Evolutionary conservation across 768 basidiomycete genomes (phyloP).

Genomic region (Pleurotus tuoliensis): DNA sequence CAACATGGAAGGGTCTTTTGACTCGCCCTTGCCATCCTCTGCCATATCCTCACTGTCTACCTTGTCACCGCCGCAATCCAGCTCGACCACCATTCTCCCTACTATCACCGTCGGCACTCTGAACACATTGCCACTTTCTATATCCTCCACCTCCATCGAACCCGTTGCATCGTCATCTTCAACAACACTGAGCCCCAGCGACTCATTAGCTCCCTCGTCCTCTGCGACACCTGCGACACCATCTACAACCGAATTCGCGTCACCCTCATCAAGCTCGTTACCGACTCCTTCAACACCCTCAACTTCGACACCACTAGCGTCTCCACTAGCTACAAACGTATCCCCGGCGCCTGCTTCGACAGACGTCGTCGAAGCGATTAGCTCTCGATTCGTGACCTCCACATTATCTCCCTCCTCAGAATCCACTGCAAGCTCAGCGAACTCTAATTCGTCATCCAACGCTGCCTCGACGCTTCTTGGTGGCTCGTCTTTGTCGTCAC

Average conservation of each 20-base stretch:
- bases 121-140: constrained; percentile 16
- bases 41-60: constrained; percentile 28
- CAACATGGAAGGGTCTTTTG: constrained; percentile 59
- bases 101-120: constrained; percentile 34
- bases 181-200: constrained; percentile 14
- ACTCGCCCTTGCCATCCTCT: constrained; percentile 43
- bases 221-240: constrained; percentile 10
- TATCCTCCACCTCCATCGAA: constrained; percentile 9
- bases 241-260: neutral
- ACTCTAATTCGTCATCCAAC: neutral
- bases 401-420: neutral
- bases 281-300: neutral
- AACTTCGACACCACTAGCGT: neutral
- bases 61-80: constrained; percentile 30
- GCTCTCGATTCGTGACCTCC: neutral
- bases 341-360: neutral
- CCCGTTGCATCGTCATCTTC: constrained; percentile 11
- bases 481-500: neutral
- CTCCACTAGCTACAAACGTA: neutral
- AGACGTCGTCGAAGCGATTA: neutral
- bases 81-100: constrained; percentile 36
- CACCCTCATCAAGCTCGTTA: neutral
- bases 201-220: constrained; percentile 8
- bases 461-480: neutral
- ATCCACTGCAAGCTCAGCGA: neutral